These are phyloP conservation scores for Barnettozyma wickerhamii DNA, from an alignment of 805 yeast genomes.

Conservation along the genomic window DNA sequence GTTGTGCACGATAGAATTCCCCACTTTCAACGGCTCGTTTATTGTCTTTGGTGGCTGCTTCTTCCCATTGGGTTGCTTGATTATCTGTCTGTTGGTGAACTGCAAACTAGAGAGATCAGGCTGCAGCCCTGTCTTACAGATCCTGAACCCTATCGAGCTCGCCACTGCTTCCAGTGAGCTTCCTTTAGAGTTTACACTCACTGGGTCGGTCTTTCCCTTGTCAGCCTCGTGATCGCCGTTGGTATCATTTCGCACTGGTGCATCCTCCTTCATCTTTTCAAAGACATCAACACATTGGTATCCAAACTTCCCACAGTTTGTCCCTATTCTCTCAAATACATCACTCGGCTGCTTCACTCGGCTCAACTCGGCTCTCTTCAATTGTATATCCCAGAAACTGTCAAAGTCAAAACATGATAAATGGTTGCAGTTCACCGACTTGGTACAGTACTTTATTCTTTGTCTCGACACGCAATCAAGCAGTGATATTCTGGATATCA, in stretches of 20 bases:
- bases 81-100: background rate
- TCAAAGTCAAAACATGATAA: constrained; percentile 7
- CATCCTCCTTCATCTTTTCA: background rate
- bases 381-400: background rate
- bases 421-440: background rate
- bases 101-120: background rate
- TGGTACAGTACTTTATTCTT: constrained; percentile 5
- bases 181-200: no score
- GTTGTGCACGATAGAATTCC: constrained; percentile 1
- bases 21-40: background rate
- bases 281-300: background rate
- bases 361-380: background rate
- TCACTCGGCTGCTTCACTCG: no score
- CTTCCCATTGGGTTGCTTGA: background rate
- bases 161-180: background rate
- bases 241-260: no score
- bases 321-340: background rate
- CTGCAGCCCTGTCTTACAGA: background rate
- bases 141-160: background rate
- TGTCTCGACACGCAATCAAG: constrained; percentile 2
- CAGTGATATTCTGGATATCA: background rate
- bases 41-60: background rate
- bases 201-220: no score
- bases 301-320: background rate
- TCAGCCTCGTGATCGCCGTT: no score